Conservation (phyloP, 116 monocot species). For the Cymodocea nodosa region DNA sequence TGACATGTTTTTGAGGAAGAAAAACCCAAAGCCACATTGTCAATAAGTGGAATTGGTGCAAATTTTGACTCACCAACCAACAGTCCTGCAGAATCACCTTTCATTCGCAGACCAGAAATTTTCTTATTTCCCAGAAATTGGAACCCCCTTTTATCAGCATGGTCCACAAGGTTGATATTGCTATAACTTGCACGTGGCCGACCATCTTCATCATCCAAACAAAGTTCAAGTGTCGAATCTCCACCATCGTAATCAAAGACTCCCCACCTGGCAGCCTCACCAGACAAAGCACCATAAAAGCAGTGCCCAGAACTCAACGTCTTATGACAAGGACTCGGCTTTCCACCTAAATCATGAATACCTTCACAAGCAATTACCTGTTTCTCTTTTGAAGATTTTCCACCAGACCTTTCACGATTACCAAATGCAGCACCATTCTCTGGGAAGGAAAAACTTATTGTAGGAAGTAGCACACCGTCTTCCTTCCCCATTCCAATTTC, state of each 20-base stretch:
- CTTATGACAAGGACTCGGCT: background rate
- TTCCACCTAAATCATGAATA: background rate
- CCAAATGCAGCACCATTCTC: background rate
- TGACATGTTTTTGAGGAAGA: background rate
- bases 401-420: background rate
- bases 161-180: background rate
- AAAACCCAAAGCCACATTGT: background rate
- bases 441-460: background rate
- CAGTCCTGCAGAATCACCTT: background rate
- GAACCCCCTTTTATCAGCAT: background rate
- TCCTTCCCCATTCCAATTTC: background rate
- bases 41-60: background rate
- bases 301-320: no score
- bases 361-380: background rate
- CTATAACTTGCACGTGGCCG: background rate
- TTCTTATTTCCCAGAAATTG: background rate
- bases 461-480: background rate
- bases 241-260: background rate
- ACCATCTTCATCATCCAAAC: no score
- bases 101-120: background rate
- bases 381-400: background rate
- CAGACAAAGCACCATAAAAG: background rate
- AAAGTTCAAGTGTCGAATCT: background rate
- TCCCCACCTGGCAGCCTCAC: background rate
- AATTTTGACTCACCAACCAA: constrained; percentile 7